These are phyloP conservation scores for Coemansia sp. DNA, from an alignment of 192 early-diverging fungal genomes.

Conservation along the genomic window DNA sequence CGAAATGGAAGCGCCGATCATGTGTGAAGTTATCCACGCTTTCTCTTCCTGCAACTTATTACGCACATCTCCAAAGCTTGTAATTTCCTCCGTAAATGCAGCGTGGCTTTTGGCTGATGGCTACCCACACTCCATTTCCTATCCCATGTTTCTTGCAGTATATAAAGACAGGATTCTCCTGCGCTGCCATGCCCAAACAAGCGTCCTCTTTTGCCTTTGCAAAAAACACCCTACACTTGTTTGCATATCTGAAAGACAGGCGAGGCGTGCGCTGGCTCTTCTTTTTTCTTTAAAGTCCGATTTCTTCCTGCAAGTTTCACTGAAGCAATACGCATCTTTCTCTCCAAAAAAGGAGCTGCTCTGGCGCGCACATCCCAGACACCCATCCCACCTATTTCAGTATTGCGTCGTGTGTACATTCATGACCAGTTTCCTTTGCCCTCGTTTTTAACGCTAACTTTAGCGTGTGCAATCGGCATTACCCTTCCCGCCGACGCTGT, in stretches of 20 bases:
- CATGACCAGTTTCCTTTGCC: neutral
- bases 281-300: neutral
- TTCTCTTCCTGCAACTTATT: conserved; percentile 2
- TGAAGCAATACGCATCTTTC: neutral
- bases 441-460: neutral
- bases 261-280: neutral
- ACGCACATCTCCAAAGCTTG: neutral
- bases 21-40: conserved; percentile 4
- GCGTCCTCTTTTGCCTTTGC: conserved; percentile 1
- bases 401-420: neutral
- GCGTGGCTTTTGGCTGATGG: neutral
- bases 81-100: neutral
- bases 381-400: neutral
- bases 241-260: neutral
- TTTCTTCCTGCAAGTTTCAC: neutral
- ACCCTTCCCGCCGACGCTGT: neutral
- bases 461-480: conserved; percentile 4
- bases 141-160: neutral
- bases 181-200: neutral
- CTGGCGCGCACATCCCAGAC: neutral
- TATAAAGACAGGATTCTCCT: neutral
- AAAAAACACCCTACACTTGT: neutral
- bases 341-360: neutral
- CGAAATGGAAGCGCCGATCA: conserved; percentile 13
- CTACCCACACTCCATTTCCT: neutral